phyloP scores from a whole-genome alignment of 805 yeast species.

The Cyberlindnera mycetangii region DNA sequence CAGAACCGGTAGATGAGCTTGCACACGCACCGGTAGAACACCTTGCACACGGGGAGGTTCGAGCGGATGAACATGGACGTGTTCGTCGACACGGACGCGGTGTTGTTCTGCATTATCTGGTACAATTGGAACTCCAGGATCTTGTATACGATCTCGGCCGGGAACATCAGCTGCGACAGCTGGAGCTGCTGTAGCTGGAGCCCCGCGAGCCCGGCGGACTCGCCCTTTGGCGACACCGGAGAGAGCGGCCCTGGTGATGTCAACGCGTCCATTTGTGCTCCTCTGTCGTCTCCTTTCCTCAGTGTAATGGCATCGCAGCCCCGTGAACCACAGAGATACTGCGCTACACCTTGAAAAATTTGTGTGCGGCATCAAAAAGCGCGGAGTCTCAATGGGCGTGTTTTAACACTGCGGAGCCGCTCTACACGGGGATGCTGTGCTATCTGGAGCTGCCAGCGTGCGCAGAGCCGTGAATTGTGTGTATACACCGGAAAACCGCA shows the following conservation, averaged over 20 bases:
- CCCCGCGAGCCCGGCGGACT: too few relatives aligned
- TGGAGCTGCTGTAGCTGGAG: too few relatives aligned
- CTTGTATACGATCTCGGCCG: conserved; percentile 53
- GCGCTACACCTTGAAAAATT: conserved; percentile 3
- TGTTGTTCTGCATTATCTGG: conserved; percentile 47
- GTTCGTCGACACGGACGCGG: conserved; percentile 49
- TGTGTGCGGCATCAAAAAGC: not conserved
- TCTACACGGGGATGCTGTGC: too few relatives aligned
- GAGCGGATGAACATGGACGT: conserved; percentile 49
- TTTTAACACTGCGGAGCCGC: too few relatives aligned
- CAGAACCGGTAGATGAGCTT: conserved; percentile 64
- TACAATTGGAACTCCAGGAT: conserved; percentile 53
- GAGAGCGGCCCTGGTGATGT: conserved; percentile 8
- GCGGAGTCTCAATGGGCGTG: too few relatives aligned
- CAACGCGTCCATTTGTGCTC: conserved; percentile 6
- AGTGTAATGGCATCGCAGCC: too few relatives aligned
- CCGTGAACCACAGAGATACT: too few relatives aligned
- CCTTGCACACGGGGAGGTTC: conserved; percentile 52
- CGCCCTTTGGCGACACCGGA: not conserved
- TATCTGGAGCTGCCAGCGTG: too few relatives aligned
- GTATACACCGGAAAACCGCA: too few relatives aligned
- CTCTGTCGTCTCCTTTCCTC: too few relatives aligned
- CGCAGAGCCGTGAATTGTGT: too few relatives aligned
- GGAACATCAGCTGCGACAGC: conserved; percentile 30
- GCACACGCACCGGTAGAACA: conserved; percentile 54